phyloP scores from a whole-genome alignment of 805 yeast species.

The Wickerhamomyces ciferrii region DNA sequence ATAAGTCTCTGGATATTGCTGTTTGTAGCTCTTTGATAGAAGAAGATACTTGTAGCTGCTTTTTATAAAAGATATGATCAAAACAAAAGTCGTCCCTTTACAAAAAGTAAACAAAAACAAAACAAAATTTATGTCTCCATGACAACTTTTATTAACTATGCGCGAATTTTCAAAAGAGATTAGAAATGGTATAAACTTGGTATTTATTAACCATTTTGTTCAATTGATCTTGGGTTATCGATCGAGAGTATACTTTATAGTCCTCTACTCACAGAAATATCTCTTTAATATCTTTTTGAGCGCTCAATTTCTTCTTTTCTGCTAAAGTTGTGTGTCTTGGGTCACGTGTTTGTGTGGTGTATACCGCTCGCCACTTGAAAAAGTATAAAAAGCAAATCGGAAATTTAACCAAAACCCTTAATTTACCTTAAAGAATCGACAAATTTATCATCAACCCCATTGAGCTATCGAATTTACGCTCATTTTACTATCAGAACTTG shows the following conservation, averaged over 20 bases:
- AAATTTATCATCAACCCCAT: background rate
- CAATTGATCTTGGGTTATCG: background rate
- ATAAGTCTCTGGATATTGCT: too few species aligned
- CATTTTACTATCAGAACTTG: too few species aligned
- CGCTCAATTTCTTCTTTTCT: too few species aligned
- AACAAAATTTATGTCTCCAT: background rate
- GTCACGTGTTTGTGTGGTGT: slow-evolving; percentile 7
- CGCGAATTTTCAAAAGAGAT: background rate
- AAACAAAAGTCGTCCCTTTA: background rate
- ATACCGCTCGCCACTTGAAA: slow-evolving; percentile 11
- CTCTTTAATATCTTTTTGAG: too few species aligned
- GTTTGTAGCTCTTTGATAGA: background rate
- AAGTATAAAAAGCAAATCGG: slow-evolving; percentile 16
- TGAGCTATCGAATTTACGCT: background rate
- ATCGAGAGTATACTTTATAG: too few species aligned
- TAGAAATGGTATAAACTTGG: background rate
- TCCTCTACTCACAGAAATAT: too few species aligned
- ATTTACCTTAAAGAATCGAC: background rate
- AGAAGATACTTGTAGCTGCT: background rate
- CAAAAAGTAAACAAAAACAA: background rate
- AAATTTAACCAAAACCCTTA: background rate
- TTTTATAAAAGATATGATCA: background rate
- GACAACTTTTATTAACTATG: background rate
- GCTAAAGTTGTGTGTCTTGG: too few species aligned
- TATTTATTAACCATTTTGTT: too few species aligned